phyloP scores from a whole-genome alignment of 1,139 yeast genomes.

The Keqinozyma sinolaborantium region DNA sequence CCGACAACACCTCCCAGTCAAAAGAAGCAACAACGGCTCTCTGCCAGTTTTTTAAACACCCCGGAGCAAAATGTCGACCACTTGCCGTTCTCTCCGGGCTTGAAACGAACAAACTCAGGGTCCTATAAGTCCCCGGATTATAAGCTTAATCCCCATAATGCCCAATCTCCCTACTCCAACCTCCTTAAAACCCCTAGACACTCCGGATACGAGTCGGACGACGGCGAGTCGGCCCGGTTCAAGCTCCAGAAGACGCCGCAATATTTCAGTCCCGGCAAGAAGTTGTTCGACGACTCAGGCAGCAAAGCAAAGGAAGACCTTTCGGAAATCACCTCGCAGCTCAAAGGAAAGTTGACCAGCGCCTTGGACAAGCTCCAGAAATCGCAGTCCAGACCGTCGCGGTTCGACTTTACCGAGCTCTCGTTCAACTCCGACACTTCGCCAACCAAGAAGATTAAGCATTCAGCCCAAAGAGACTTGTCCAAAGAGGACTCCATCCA shows the following conservation, averaged over 20 bases:
- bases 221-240: conserved; percentile 11
- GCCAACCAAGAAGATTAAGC: conserved; percentile 23
- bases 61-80: conserved; percentile 25
- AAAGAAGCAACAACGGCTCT: conserved; percentile 16
- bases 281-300: conserved; percentile 17
- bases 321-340: conserved; percentile 35
- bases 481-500: conserved; percentile 8
- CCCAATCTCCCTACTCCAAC: conserved; percentile 7
- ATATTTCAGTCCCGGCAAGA: conserved; percentile 40
- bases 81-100: conserved; percentile 39
- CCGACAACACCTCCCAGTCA: conserved; percentile 13
- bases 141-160: conserved; percentile 20
- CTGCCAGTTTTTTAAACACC: conserved; percentile 24
- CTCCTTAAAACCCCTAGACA: conserved; percentile 34
- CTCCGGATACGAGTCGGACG: conserved; percentile 24
- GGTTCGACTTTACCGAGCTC: conserved; percentile 30
- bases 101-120: conserved; percentile 33
- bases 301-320: conserved; percentile 26
- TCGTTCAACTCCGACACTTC: conserved; percentile 27
- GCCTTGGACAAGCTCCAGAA: conserved; percentile 39
- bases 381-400: conserved; percentile 14
- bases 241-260: conserved; percentile 40
- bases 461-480: conserved; percentile 12
- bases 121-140: conserved; percentile 31
- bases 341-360: conserved; percentile 34